Conservation (phyloP, 1,284 basidiomycete genomes). For the Moniliophthora roreri region DNA sequence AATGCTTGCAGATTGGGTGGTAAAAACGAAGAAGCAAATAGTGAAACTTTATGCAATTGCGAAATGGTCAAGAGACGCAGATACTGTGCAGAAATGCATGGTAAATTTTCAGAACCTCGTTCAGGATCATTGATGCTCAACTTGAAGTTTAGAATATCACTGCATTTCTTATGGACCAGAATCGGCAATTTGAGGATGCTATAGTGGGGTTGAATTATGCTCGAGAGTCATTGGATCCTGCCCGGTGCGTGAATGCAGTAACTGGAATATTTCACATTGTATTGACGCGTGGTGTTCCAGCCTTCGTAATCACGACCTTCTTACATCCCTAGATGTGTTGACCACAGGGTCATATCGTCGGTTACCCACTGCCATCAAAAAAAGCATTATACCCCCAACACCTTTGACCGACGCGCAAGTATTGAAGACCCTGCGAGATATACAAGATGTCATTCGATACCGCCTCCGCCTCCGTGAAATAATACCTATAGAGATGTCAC, state of each 20-base stretch:
- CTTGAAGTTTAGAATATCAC: constrained; percentile 65
- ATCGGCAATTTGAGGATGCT: constrained; percentile 77
- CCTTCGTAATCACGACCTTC: constrained; percentile 86
- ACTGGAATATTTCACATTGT: constrained; percentile 5
- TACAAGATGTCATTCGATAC: constrained; percentile 77
- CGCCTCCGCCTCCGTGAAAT: constrained; percentile 75
- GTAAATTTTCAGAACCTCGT: constrained; percentile 34
- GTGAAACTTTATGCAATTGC: constrained; percentile 85
- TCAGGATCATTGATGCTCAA: constrained; percentile 9
- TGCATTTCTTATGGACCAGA: constrained; percentile 81
- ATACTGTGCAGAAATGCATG: constrained; percentile 83
- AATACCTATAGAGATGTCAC: constrained; percentile 74
- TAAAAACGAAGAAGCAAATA: constrained; percentile 85
- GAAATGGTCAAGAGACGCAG: constrained; percentile 82
- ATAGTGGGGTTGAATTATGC: constrained; percentile 63
- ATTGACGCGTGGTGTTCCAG: constrained; percentile 36
- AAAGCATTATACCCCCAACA: constrained; percentile 64
- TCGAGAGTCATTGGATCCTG: constrained; percentile 66
- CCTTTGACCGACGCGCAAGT: constrained; percentile 70
- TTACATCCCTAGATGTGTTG: constrained; percentile 85
- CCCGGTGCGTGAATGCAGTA: constrained; percentile 45
- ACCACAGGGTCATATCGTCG: constrained; percentile 81
- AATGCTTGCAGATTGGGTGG: constrained; percentile 83
- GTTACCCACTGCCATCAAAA: constrained; percentile 78
- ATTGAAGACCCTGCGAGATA: constrained; percentile 60